A percentile compares a stretch with the other conserved stretches of the same genome.
Evolutionary conservation across 768 basidiomycete genomes (phyloP).

Genomic region (Hericium coralloides): DNA sequence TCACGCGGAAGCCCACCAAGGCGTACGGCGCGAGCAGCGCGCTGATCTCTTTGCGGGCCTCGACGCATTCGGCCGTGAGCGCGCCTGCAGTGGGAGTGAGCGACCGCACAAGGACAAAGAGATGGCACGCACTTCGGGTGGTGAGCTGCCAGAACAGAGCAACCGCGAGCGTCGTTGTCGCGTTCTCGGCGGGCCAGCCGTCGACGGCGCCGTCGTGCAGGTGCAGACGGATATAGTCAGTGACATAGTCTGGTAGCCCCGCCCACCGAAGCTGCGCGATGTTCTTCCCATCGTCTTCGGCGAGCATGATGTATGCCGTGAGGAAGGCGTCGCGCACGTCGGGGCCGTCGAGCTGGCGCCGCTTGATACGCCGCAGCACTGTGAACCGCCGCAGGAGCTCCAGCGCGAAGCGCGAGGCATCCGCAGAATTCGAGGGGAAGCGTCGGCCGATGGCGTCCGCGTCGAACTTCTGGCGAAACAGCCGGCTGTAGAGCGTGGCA

Average conservation of each 20-base stretch:
- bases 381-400: slow-evolving; percentile 9
- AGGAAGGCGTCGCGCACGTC: slow-evolving; percentile 3
- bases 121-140: background rate
- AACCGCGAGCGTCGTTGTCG: slow-evolving; percentile 9
- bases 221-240: slow-evolving; percentile 2
- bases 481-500: slow-evolving; percentile 57
- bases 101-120: background rate
- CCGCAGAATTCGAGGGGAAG: slow-evolving; percentile 31
- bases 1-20: slow-evolving; percentile 11
- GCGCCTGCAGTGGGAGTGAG: slow-evolving; percentile 1
- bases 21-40: slow-evolving; percentile 5
- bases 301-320: slow-evolving; percentile 10
- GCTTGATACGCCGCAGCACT: slow-evolving; percentile 5
- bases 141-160: slow-evolving; percentile 12
- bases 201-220: slow-evolving; percentile 2
- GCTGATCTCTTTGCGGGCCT: slow-evolving; percentile 5
- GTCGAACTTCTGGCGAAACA: slow-evolving; percentile 68
- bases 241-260: slow-evolving; percentile 4
- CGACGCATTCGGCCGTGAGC: slow-evolving; percentile 7
- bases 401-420: slow-evolving; percentile 37
- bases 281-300: slow-evolving; percentile 12
- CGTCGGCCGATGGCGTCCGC: slow-evolving; percentile 37
- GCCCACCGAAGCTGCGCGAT: slow-evolving; percentile 1
- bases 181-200: slow-evolving; percentile 9
- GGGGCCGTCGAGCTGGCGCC: slow-evolving; percentile 1